Base-by-base conservation (phyloP, 139 green algal genomes). In the Nannochloris sp. region DNA sequence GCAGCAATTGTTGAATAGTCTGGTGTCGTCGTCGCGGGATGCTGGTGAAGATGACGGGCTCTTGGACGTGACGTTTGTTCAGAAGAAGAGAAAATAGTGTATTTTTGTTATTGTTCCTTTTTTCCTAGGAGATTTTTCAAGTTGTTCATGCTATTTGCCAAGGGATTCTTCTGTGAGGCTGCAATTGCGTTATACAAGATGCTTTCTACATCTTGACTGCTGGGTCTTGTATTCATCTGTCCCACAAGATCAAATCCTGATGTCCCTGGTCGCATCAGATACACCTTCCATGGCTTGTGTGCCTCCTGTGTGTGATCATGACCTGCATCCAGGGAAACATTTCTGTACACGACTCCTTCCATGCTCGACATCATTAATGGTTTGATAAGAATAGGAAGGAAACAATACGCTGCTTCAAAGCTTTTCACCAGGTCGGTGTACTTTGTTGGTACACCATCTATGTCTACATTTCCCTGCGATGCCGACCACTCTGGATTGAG, bases 371-470 rank as follows among this genome's bases (percentile, higher is more conserved):
- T 23, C 12, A 71, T 40, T 28, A 46, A 43, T 63, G 64, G 64
- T 25, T 77, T 77, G 8, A 77, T 36, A 9, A 60, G 37, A 2
- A 77, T 51, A 12, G 70, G 70, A 33, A 77, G 6, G 33, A 77
- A 77, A 48, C 36, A 67, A 65, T 77, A 77, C 17, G 70, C 49
- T 11, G 63, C 33, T 17, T 77, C 63, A 65, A 77, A 72, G 2
- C 31, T 58, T 30, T 62, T 50, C 25, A 56, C 25, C 17, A 72
- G 68, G 5, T 33, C 36, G 8, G 29, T 48, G 49, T 68, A 62
- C 58, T 50, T 13, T 46, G 3, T 8, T 36, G 43, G 11, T 12
- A 50, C 16, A 49, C 62, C 45, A 20, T 51, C 50, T 17, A 43
- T 26, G 0, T 49, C 49, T 14, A 50, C 63, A 14, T 63, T 51